Evolutionary conservation across 768 basidiomycete genomes (phyloP).

Genomic region (Macrolepiota dolichaula): DNA sequence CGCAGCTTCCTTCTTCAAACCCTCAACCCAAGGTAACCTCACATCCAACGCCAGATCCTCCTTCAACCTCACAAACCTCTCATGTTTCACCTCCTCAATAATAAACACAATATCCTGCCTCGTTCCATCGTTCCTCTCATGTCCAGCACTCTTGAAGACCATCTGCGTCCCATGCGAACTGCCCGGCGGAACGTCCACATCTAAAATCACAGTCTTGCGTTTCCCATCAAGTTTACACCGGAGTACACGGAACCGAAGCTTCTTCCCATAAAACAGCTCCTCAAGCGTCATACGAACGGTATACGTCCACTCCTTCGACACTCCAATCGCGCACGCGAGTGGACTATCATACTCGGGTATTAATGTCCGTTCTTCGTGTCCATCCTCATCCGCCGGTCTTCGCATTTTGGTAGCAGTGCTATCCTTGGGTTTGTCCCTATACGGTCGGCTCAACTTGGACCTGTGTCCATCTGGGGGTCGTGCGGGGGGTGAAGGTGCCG

Average conservation of each 20-base stretch:
- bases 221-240: slow-evolving; percentile 48
- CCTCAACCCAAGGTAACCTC: slow-evolving; percentile 54
- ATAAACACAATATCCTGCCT: slow-evolving; percentile 69
- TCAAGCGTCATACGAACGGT: slow-evolving; percentile 60
- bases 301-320: slow-evolving; percentile 62
- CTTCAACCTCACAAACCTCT: slow-evolving; percentile 53
- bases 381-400: background rate
- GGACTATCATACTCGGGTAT: slow-evolving; percentile 22
- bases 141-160: slow-evolving; percentile 56
- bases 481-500: background rate
- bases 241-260: slow-evolving; percentile 55
- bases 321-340: slow-evolving; percentile 35
- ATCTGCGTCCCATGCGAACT: slow-evolving; percentile 60
- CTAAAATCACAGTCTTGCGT: slow-evolving; percentile 54
- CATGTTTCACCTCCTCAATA: slow-evolving; percentile 55
- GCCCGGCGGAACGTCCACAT: slow-evolving; percentile 60
- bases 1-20: slow-evolving; percentile 44
- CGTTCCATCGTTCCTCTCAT: slow-evolving; percentile 53
- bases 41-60: slow-evolving; percentile 56
- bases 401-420: background rate
- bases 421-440: background rate
- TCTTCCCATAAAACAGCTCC: slow-evolving; percentile 55
- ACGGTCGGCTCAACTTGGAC: background rate
- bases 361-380: background rate
- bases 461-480: background rate